Base-by-base conservation (phyloP, 2,329 filamentous ascomycete genomes). In the Colletotrichum sp. region DNA sequence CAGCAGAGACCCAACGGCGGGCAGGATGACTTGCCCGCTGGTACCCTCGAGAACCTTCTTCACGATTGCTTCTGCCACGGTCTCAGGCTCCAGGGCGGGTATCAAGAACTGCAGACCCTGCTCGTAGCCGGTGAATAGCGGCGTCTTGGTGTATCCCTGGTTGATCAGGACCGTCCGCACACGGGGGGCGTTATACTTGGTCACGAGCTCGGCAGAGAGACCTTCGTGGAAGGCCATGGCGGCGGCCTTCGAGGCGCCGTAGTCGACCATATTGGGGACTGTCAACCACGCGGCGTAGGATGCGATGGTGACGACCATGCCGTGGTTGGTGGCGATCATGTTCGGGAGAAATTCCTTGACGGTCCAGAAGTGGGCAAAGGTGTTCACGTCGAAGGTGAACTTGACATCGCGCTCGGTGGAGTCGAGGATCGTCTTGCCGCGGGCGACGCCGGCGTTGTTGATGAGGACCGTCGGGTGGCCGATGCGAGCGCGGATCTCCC, bases 331-430 rank as follows among this genome's bases (percentile, higher is more conserved):
- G 9, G 84, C 81, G 67, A 93, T 83, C 89, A 96, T 93, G 78
- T 85, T 81, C 0, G 94, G 94, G 2, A 96, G 85, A 83, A 95
- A 95, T 73, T 92, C 89, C 80, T 91, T 90, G 8, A 89, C 85
- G n/a, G 92, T 88, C 87, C 89, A 92, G 86, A 91, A 94, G 84
- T 93, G 93, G 4, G 92, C 87, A 36, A 95, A 82, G 0, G 91
- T 87, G 84, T 95, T 96, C 79, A 95, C 92, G 75, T 92, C 91
- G 82, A 95, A 94, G 67, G 93, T 94, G 79, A 93, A 90, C 48
- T 90, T 89, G 77, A 94, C 87, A 78, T 93, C 90, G 25, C 85
- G 86, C 67, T 92, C 90, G 2, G 88, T 88, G 27, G 88, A 83
- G 32, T 89, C 87, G 62, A 95, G 87, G 77, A 96, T 88, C 7